A percentile compares a stretch with the other conserved stretches of the same genome.
Conservation (phyloP, 2,329 filamentous ascomycete species). For the Cordyceps cateniannulata region DNA sequence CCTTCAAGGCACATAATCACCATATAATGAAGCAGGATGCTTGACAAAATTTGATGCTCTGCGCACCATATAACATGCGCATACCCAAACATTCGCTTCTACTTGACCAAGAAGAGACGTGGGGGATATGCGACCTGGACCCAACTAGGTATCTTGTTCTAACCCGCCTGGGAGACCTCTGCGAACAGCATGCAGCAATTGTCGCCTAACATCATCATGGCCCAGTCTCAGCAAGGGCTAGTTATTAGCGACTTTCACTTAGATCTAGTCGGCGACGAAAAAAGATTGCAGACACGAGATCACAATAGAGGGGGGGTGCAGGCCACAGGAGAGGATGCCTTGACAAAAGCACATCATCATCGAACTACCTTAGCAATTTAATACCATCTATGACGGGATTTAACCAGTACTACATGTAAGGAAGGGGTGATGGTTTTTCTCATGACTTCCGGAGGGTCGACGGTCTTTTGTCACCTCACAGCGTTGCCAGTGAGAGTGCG, state of each 20-base stretch:
- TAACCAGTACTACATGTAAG: no score
- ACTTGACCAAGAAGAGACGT: background rate
- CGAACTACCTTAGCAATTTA: no score
- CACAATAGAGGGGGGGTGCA: no score
- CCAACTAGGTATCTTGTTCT: background rate
- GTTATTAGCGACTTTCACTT: background rate
- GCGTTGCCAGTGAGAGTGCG: no score
- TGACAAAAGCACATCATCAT: no score
- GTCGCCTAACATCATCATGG: background rate
- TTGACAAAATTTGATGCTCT: background rate
- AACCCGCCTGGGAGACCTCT: slow-evolving; percentile 1
- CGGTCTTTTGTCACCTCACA: no score
- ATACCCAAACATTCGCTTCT: background rate
- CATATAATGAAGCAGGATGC: background rate
- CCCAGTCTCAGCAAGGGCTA: background rate
- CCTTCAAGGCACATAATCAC: background rate
- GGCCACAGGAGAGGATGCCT: no score
- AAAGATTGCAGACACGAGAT: no score
- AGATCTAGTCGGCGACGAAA: no score
- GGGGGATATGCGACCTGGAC: background rate
- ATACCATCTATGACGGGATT: no score
- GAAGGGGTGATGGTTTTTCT: no score
- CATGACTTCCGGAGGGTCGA: no score
- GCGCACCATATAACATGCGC: background rate
- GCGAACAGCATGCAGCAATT: background rate